Evolutionary conservation across 176 grass and related monocot genomes (phyloP).

Genomic region (Chrysopogon serrulatus): DNA sequence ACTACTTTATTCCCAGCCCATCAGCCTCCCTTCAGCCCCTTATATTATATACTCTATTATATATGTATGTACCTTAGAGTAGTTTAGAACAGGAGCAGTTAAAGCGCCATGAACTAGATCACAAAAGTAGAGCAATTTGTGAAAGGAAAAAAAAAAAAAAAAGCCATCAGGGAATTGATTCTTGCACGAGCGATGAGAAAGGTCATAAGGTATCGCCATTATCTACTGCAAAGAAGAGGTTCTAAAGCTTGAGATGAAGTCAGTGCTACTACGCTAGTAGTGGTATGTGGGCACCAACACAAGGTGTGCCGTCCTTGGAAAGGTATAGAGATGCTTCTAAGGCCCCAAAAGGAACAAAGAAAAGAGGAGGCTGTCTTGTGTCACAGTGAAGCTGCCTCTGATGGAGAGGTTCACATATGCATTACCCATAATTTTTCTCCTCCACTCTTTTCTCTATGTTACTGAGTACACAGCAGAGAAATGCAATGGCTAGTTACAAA

Average conservation of each 20-base stretch:
- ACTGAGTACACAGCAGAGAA: neutral
- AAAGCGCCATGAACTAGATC: slow-evolving; percentile 11
- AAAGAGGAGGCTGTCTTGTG: slow-evolving; percentile 27
- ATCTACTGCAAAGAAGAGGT: neutral
- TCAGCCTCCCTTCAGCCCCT: slow-evolving; percentile 3
- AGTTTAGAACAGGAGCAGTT: neutral
- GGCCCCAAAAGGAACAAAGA: neutral
- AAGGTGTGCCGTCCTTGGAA: slow-evolving; percentile 41
- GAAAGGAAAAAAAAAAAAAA: neutral
- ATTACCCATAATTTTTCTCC: slow-evolving; percentile 18
- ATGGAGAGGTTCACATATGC: slow-evolving; percentile 20
- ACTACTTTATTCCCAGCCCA: slow-evolving; percentile 25
- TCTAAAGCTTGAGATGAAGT: slow-evolving; percentile 10
- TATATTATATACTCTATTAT: too few relatives aligned
- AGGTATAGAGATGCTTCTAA: slow-evolving; percentile 35
- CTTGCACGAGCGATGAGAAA: neutral
- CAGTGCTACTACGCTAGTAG: neutral
- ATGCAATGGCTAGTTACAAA: neutral
- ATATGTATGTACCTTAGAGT: neutral
- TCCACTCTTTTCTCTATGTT: neutral
- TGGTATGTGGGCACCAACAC: slow-evolving; percentile 19
- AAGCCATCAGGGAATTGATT: slow-evolving; percentile 12
- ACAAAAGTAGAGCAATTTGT: slow-evolving; percentile 18
- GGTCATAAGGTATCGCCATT: neutral
- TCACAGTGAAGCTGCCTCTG: slow-evolving; percentile 38